Evolutionary conservation across 805 yeast species (phyloP).

Genomic region (Kluyveromyces aestuarii): DNA sequence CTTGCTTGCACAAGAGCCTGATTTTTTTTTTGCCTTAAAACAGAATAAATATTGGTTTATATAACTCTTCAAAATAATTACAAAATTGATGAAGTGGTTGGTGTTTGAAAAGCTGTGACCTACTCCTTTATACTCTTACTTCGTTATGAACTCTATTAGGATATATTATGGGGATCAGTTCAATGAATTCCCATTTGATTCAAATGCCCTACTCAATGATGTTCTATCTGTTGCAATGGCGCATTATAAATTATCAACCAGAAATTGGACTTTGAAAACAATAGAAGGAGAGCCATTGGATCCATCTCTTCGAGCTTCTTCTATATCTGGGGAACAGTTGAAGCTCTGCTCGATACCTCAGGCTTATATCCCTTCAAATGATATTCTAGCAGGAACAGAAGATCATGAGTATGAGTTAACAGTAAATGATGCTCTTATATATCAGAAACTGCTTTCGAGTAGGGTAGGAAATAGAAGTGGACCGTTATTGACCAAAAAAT

Average conservation of each 20-base stretch:
- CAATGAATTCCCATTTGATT: background rate
- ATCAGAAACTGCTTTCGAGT: slow-evolving; percentile 40
- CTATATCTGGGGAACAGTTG: background rate
- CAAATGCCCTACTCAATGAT: background rate
- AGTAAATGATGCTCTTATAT: slow-evolving; percentile 43
- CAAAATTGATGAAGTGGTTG: background rate
- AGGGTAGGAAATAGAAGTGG: slow-evolving; percentile 31
- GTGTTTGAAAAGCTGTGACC: background rate
- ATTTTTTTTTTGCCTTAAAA: too few species aligned
- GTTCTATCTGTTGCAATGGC: background rate
- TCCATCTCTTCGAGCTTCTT: background rate
- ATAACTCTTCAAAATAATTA: too few species aligned
- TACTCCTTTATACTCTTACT: background rate
- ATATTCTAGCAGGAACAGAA: slow-evolving; percentile 21
- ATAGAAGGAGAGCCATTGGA: background rate
- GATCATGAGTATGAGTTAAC: slow-evolving; percentile 37
- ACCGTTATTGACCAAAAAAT: slow-evolving; percentile 35
- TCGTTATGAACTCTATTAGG: background rate
- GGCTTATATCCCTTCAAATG: slow-evolving; percentile 1
- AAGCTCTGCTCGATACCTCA: background rate
- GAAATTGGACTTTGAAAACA: background rate
- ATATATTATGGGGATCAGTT: background rate
- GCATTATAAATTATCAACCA: background rate
- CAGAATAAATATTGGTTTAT: background rate
- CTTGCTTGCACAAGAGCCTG: too few species aligned